These are phyloP conservation scores for Gracilaria caudata DNA, from an alignment of 23 red algal species.

Conservation along the genomic window DNA sequence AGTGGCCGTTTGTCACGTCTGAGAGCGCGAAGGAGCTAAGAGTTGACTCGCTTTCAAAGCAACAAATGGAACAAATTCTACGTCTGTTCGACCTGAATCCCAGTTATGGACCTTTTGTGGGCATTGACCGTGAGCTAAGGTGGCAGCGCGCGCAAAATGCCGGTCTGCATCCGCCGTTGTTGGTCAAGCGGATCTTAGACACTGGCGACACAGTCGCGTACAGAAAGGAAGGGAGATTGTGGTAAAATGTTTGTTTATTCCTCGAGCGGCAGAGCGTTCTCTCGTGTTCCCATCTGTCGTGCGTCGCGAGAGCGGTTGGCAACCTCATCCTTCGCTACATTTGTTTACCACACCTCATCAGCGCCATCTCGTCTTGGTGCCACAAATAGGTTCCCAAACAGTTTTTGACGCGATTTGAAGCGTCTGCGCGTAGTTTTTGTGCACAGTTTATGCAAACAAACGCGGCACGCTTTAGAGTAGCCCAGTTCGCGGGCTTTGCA, in stretches of 20 bases:
- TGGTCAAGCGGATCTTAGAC: constrained; percentile 41
- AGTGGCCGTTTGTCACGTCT: not conserved
- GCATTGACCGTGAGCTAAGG: constrained; percentile 53
- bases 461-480: constrained; percentile 49
- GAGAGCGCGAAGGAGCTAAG: not conserved
- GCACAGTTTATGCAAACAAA: constrained; percentile 71
- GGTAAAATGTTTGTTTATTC: not conserved
- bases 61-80: constrained; percentile 62
- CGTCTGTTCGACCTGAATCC: constrained; percentile 78
- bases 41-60: not conserved
- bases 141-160: constrained; percentile 65
- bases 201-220: constrained; percentile 2
- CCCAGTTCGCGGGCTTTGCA: constrained; percentile 47
- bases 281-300: not conserved
- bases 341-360: constrained; percentile 33
- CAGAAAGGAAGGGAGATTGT: not conserved
- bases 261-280: not conserved
- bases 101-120: constrained; percentile 74
- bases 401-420: constrained; percentile 56
- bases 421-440: constrained; percentile 64
- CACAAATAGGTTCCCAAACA: constrained; percentile 72
- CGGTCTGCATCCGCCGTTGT: constrained; percentile 50
- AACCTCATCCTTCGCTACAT: not conserved
- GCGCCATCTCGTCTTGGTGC: constrained; percentile 62
- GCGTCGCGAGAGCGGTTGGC: not conserved